Percentiles rank a stretch among this genome's conserved stretches.
Conservation (phyloP, 2,329 filamentous ascomycete genomes). For the Thielaviopsis punctulata region DNA sequence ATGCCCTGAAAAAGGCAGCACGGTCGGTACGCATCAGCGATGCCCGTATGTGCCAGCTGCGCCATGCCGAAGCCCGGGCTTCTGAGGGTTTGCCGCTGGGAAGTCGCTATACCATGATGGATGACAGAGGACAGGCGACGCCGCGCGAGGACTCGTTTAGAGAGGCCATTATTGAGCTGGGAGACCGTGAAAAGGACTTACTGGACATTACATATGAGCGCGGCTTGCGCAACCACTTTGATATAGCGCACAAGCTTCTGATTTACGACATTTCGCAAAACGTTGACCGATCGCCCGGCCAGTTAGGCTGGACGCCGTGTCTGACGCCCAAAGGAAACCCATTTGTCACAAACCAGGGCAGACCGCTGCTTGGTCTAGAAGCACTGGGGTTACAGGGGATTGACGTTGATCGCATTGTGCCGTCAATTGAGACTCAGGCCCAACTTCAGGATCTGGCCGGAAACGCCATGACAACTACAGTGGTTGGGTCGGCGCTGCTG, state of each 20-base stretch:
- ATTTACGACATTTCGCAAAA: constrained; percentile 57
- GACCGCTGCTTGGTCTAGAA: constrained; percentile 45
- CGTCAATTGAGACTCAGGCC: constrained; percentile 43
- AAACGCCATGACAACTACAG: constrained; percentile 64
- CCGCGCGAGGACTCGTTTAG: constrained; percentile 39
- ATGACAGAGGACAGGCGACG: constrained; percentile 29
- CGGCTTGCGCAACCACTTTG: constrained; percentile 22
- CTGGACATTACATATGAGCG: constrained; percentile 45
- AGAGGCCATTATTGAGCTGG: constrained; percentile 31
- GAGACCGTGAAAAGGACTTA: constrained; percentile 45
- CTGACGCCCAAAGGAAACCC: constrained; percentile 48
- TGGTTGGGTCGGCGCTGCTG: constrained; percentile 47
- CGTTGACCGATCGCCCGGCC: constrained; percentile 39
- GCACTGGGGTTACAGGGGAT: constrained; percentile 51
- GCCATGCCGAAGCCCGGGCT: constrained; percentile 40
- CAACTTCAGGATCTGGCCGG: constrained; percentile 56
- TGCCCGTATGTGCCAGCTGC: constrained; percentile 40
- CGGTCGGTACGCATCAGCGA: constrained; percentile 18
- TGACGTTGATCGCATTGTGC: constrained; percentile 40
- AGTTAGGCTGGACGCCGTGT: constrained; percentile 44
- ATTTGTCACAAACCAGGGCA: constrained; percentile 42
- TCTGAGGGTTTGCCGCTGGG: constrained; percentile 26
- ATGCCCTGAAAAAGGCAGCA: constrained; percentile 25
- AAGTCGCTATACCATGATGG: constrained; percentile 43
- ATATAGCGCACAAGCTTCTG: constrained; percentile 28